Evolutionary conservation across 2,329 filamentous ascomycete genomes (phyloP).

Genomic region (Cordyceps pruinosa): DNA sequence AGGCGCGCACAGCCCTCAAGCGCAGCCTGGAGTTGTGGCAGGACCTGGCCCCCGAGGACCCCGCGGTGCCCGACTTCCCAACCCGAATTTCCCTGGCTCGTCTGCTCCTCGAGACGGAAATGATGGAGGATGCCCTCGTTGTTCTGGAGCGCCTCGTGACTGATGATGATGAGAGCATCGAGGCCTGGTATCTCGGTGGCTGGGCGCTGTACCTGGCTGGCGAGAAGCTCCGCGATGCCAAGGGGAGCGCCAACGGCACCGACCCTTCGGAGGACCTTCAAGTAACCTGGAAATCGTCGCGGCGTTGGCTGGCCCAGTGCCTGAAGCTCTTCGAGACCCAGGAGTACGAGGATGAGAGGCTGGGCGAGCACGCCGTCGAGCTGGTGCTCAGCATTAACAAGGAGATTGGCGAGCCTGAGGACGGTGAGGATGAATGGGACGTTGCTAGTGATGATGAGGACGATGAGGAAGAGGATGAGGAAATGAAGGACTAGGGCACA

Average conservation of each 20-base stretch:
- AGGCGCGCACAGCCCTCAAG: slow-evolving; percentile 71
- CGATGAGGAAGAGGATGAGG: slow-evolving; percentile 37
- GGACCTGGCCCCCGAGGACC: slow-evolving; percentile 64
- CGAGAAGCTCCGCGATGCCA: slow-evolving; percentile 49
- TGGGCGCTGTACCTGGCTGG: slow-evolving; percentile 83
- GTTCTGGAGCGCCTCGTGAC: slow-evolving; percentile 76
- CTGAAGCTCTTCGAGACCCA: slow-evolving; percentile 70
- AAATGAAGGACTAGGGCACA: slow-evolving; percentile 52
- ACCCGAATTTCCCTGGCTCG: slow-evolving; percentile 76
- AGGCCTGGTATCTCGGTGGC: slow-evolving; percentile 94
- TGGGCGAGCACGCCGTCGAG: slow-evolving; percentile 69
- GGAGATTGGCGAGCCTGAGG: slow-evolving; percentile 54
- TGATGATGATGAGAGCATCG: slow-evolving; percentile 91
- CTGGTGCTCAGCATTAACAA: slow-evolving; percentile 57
- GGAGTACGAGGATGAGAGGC: slow-evolving; percentile 77
- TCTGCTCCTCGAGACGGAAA: slow-evolving; percentile 80
- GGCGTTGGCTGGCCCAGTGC: slow-evolving; percentile 77
- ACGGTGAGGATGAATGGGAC: slow-evolving; percentile 48
- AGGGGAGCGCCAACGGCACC: slow-evolving; percentile 25
- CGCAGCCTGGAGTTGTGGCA: slow-evolving; percentile 81
- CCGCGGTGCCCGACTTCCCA: slow-evolving; percentile 74
- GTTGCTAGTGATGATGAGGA: slow-evolving; percentile 43
- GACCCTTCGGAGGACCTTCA: slow-evolving; percentile 45
- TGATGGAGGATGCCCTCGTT: slow-evolving; percentile 77
- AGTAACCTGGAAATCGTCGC: slow-evolving; percentile 63